A percentile compares a stretch with the other conserved stretches of the same genome.
These are phyloP conservation scores for Umbellularia californica DNA, from an alignment of 164 flowering plant species.

Conservation along the genomic window DNA sequence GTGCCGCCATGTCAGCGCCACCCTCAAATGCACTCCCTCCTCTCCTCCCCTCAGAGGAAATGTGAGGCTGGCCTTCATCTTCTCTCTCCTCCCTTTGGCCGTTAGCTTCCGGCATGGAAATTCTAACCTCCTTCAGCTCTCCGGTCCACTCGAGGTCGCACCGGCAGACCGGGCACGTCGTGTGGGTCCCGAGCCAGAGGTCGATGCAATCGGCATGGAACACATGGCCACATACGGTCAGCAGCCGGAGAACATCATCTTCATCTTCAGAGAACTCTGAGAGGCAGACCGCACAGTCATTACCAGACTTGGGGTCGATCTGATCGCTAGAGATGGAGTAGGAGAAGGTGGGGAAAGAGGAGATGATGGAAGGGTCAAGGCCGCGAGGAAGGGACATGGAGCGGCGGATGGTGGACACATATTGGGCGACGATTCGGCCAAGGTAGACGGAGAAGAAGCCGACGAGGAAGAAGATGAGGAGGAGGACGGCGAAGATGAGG, in stretches of 20 bases:
- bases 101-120: background rate
- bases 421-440: conserved; percentile 34
- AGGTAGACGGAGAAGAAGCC: conserved; percentile 62
- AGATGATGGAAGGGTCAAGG: conserved; percentile 47
- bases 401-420: background rate
- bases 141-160: conserved; percentile 29
- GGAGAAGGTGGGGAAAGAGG: conserved; percentile 49
- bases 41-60: conserved; percentile 29
- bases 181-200: conserved; percentile 68
- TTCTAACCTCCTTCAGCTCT: conserved; percentile 8
- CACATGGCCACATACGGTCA: conserved; percentile 60
- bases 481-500: conserved; percentile 37
- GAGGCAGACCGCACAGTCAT: conserved; percentile 80
- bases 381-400: conserved; percentile 21
- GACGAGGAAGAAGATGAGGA: conserved; percentile 49
- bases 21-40: background rate
- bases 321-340: conserved; percentile 51
- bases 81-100: background rate
- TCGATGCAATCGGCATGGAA: conserved; percentile 87
- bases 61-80: conserved; percentile 2
- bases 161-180: conserved; percentile 84
- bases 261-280: conserved; percentile 46
- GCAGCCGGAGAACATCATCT: conserved; percentile 39
- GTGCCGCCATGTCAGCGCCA: background rate
- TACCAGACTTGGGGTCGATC: conserved; percentile 32